These are phyloP conservation scores for Talaromyces verruculosus DNA, from an alignment of 2,329 filamentous ascomycete species.

Conservation along the genomic window DNA sequence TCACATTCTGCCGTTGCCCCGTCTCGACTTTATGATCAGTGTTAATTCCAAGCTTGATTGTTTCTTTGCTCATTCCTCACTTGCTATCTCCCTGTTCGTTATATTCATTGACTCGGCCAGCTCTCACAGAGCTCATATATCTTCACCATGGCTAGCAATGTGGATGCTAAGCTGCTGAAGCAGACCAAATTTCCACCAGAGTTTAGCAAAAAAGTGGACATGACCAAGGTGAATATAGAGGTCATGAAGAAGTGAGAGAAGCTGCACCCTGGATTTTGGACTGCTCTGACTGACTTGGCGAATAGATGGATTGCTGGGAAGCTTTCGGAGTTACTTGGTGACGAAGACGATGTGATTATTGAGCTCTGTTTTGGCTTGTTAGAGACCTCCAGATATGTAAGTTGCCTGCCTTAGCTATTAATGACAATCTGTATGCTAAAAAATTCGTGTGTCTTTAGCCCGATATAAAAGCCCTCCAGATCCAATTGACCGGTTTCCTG, in stretches of 20 bases:
- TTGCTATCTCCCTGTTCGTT: not conserved
- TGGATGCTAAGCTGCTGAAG: constrained; percentile 85
- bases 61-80: constrained; percentile 2
- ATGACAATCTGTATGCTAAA: constrained; percentile 26
- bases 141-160: constrained; percentile 69
- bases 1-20: not conserved
- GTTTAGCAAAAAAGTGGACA: constrained; percentile 95
- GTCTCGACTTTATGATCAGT: not conserved
- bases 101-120: not conserved
- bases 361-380: constrained; percentile 72
- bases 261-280: not conserved
- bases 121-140: constrained; percentile 24
- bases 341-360: constrained; percentile 92
- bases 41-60: not conserved
- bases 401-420: constrained; percentile 37
- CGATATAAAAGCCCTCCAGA: constrained; percentile 92
- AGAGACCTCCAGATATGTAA: constrained; percentile 73
- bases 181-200: constrained; percentile 91
- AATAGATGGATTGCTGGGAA: constrained; percentile 87
- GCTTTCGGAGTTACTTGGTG: constrained; percentile 83
- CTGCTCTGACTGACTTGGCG: constrained; percentile 21
- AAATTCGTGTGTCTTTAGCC: constrained; percentile 58
- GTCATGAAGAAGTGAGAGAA: constrained; percentile 90
- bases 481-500: constrained; percentile 90
- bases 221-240: constrained; percentile 93